Evolutionary conservation across 768 basidiomycete genomes (phyloP).

Genomic region (Udeniomyces megalosporus): DNA sequence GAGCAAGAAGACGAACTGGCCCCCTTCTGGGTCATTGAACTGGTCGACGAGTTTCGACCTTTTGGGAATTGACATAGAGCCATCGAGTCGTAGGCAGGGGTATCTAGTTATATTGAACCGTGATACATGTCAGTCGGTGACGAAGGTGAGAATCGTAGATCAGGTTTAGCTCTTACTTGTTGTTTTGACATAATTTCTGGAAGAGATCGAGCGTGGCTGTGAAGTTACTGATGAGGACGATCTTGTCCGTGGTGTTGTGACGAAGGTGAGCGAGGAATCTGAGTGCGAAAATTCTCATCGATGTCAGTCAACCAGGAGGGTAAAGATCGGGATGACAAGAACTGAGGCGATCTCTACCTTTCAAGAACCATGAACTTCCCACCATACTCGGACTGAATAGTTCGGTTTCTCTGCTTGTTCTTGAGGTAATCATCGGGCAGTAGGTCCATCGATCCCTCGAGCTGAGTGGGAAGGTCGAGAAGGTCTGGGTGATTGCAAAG

Average conservation of each 20-base stretch:
- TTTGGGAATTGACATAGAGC: slow-evolving; percentile 79
- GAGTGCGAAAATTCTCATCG: background rate
- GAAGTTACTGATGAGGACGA: slow-evolving; percentile 90
- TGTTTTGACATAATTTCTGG: slow-evolving; percentile 67
- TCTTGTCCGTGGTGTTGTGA: slow-evolving; percentile 76
- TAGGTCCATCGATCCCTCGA: slow-evolving; percentile 61
- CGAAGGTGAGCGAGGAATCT: slow-evolving; percentile 75
- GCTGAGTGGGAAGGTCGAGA: slow-evolving; percentile 65
- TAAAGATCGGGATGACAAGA: background rate
- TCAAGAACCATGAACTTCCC: slow-evolving; percentile 91
- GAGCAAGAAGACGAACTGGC: slow-evolving; percentile 30
- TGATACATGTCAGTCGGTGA: too few species aligned
- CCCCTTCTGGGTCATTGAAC: slow-evolving; percentile 31
- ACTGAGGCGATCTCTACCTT: slow-evolving; percentile 37
- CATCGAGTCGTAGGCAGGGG: slow-evolving; percentile 79
- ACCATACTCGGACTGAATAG: slow-evolving; percentile 62
- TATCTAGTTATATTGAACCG: too few species aligned
- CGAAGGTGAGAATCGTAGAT: too few species aligned
- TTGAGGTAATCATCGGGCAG: slow-evolving; percentile 61
- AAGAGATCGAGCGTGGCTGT: slow-evolving; percentile 89
- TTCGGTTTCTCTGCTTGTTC: slow-evolving; percentile 31
- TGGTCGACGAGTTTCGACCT: slow-evolving; percentile 58
- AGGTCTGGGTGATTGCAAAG: slow-evolving; percentile 90
- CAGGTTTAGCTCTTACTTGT: slow-evolving; percentile 42
- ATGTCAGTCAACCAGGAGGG: background rate